Base-by-base conservation (phyloP, 805 yeast species). In the Yamadazyma endophytica region DNA sequence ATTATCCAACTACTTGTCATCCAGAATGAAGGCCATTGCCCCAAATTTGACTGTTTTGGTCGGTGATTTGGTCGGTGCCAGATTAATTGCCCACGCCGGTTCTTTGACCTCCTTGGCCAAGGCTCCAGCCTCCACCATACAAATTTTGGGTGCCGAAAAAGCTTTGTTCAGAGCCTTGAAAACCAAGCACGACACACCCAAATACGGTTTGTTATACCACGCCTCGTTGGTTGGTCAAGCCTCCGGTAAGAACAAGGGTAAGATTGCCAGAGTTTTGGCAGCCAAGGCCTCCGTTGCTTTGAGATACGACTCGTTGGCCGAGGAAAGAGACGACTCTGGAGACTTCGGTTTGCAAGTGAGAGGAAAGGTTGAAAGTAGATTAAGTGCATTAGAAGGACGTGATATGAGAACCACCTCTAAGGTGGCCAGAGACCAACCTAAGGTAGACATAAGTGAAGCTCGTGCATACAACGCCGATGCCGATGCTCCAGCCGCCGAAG, bases 1-100 rank as follows among this genome's bases (percentile, higher is more conserved):
- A 65, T 72, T 92, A 49, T 83, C 95, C 37, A 83, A 84, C 68
- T 92, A 92, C 62, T 73, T 92, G 52, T 75, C 85, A 24, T 75
- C 95, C 39, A 84, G 97, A 71, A 92, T 92, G 98, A 88, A 86
- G 68, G 97, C 97, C 31, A 90, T 92, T 69, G 98, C 98, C 42
- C 98, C 98, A 58, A 92, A 92, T 64, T 74, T 90, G 58, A 88
- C 97, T 30, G 82, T 92, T 29, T 75, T 92, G 49, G 95, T 92
- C 42, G 98, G 98, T 56, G 98, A 92, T 70, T 78, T 92, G 48
- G 95, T 92, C 29, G 98, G 98, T 65, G 98, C 98, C 40, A 79
- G 98, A 68, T 76, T 92, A 58, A 92, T 92, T 59, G 92, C 98
- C 25, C 98, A 92, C 61, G 81, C 97, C 32, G 98, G 98, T 54